Conservation (phyloP, 2,329 filamentous ascomycete genomes). For the Leptographium wingfieldii region DNA sequence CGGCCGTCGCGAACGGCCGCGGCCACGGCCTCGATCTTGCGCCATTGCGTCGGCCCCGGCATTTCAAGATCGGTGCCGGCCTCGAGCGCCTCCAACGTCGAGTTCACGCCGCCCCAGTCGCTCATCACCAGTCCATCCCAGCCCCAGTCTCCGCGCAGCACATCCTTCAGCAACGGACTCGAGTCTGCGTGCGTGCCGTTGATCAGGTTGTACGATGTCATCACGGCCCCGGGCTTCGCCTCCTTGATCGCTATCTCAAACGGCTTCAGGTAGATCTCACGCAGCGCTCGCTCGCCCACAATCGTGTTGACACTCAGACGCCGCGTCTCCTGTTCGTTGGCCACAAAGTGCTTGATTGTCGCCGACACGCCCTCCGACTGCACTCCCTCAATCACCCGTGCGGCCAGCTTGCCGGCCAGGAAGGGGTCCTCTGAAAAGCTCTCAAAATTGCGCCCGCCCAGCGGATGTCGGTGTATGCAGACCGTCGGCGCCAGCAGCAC, state of each 20-base stretch:
- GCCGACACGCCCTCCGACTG: constrained; percentile 64
- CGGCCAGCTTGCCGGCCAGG: constrained; percentile 60
- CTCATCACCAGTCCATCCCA: constrained; percentile 50
- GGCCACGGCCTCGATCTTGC: constrained; percentile 41
- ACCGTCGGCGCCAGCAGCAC: constrained; percentile 66
- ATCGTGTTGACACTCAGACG: constrained; percentile 52
- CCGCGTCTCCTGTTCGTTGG: constrained; percentile 62
- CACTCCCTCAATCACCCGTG: constrained; percentile 57
- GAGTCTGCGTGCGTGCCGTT: constrained; percentile 51
- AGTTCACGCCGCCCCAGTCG: constrained; percentile 47
- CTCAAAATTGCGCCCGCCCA: constrained; percentile 76
- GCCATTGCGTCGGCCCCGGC: constrained; percentile 41
- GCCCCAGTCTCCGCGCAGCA: constrained; percentile 49
- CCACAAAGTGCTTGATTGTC: constrained; percentile 67
- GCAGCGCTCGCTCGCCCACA: constrained; percentile 50
- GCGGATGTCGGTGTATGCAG: constrained; percentile 68
- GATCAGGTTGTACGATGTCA: constrained; percentile 56
- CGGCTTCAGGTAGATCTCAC: constrained; percentile 61
- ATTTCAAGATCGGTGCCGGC: constrained; percentile 48
- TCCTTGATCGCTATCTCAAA: constrained; percentile 62
- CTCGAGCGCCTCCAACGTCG: constrained; percentile 39
- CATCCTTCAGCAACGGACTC: constrained; percentile 37
- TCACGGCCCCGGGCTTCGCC: constrained; percentile 56
- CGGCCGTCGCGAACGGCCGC: constrained; percentile 35
- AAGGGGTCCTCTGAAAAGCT: constrained; percentile 76